Evolutionary conservation across 345 rosid genomes (phyloP).

Genomic region (Gossypium thurberi): DNA sequence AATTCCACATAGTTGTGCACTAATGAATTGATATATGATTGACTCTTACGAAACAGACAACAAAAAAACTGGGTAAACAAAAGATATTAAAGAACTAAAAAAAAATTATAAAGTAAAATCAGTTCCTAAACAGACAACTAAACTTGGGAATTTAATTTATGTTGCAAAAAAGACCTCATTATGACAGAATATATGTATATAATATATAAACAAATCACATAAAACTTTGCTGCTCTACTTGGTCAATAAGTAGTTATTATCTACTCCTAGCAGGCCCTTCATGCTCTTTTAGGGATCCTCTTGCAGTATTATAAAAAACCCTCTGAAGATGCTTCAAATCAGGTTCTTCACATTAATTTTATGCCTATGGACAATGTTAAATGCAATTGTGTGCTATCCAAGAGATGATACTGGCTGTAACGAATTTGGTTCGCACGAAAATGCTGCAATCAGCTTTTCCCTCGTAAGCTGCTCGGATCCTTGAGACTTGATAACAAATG

Average conservation of each 20-base stretch:
- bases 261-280: slow-evolving; percentile 37
- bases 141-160: slow-evolving; percentile 32
- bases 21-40: background rate
- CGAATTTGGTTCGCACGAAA: slow-evolving; percentile 39
- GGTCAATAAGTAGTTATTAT: slow-evolving; percentile 39
- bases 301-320: slow-evolving; percentile 25
- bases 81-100: background rate
- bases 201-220: slow-evolving; percentile 45
- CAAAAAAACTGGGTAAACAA: slow-evolving; percentile 14
- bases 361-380: slow-evolving; percentile 32
- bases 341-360: slow-evolving; percentile 32
- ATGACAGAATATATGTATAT: slow-evolving; percentile 39
- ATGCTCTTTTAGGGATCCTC: slow-evolving; percentile 20
- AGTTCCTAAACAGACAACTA: slow-evolving; percentile 29
- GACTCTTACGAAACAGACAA: background rate
- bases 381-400: slow-evolving; percentile 32
- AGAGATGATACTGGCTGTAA: slow-evolving; percentile 48
- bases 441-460: slow-evolving; percentile 74
- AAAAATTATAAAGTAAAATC: background rate
- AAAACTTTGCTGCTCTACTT: slow-evolving; percentile 40
- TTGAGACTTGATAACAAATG: slow-evolving; percentile 68
- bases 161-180: slow-evolving; percentile 38
- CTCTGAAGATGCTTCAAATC: slow-evolving; percentile 37
- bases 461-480: slow-evolving; percentile 69
- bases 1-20: background rate